phyloP scores from a whole-genome alignment of 2,329 filamentous ascomycete genomes.

The Annulohypoxylon truncatum region DNA sequence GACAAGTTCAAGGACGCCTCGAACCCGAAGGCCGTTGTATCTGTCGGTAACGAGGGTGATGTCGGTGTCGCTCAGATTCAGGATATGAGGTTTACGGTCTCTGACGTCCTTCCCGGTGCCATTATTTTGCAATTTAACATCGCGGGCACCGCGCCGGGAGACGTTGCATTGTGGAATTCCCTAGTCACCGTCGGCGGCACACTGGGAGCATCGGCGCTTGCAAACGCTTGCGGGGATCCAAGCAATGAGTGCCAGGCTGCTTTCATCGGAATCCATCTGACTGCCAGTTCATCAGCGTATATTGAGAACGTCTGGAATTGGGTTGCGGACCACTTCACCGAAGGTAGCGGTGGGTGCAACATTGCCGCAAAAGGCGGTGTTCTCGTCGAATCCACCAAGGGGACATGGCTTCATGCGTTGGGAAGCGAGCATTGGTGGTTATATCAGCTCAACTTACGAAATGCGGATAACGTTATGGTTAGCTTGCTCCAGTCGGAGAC shows the following conservation, averaged over 20 bases:
- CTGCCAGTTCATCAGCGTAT: conserved; percentile 59
- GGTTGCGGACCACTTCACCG: conserved; percentile 63
- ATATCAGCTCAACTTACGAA: conserved; percentile 67
- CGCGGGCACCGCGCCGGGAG: conserved; percentile 50
- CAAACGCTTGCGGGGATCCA: conserved; percentile 46
- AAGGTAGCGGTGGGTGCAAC: conserved; percentile 58
- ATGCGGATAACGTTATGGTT: conserved; percentile 62
- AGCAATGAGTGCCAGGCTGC: conserved; percentile 57
- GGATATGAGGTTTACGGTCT: conserved; percentile 73
- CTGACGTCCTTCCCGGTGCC: conserved; percentile 69
- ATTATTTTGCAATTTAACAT: conserved; percentile 65
- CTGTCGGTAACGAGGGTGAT: conserved; percentile 68
- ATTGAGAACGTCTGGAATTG: conserved; percentile 67
- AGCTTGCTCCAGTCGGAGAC: conserved; percentile 66
- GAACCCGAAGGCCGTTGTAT: conserved; percentile 67
- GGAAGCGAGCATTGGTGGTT: conserved; percentile 68
- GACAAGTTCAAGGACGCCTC: conserved; percentile 60
- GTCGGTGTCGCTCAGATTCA: conserved; percentile 70
- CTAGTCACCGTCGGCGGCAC: conserved; percentile 54
- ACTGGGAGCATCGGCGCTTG: conserved; percentile 48
- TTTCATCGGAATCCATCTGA: conserved; percentile 61
- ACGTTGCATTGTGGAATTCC: conserved; percentile 53
- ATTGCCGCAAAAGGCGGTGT: conserved; percentile 63
- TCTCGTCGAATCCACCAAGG: conserved; percentile 58
- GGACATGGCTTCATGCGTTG: conserved; percentile 64